Conservation (phyloP, 345 rosid genomes). For the Citrus sinensis region DNA sequence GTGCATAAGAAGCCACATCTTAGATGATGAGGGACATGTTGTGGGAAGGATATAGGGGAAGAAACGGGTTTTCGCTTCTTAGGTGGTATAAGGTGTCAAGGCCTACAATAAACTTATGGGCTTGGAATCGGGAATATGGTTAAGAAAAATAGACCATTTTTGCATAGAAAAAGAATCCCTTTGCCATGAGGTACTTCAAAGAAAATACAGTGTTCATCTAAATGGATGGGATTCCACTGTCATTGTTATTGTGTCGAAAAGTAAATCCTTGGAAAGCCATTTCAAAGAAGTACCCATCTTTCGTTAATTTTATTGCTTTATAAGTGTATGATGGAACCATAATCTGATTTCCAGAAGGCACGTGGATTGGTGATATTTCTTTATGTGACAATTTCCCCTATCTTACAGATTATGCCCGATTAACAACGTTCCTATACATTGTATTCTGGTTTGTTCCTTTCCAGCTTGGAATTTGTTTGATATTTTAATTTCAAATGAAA, state of each 20-base stretch:
- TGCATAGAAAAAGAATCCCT: neutral
- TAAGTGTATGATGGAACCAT: neutral
- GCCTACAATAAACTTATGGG: neutral
- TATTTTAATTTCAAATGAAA: too few species aligned
- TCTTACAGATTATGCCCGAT: neutral
- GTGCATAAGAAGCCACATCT: neutral
- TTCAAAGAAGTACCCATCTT: neutral
- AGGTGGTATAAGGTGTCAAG: neutral
- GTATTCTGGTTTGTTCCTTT: too few species aligned
- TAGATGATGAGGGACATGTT: neutral
- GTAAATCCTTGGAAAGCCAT: neutral
- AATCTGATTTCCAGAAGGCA: neutral
- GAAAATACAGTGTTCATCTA: neutral
- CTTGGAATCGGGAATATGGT: neutral
- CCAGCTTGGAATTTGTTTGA: too few species aligned
- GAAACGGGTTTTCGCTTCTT: neutral
- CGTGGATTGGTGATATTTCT: neutral
- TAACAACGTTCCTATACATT: neutral
- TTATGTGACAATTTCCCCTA: too few species aligned
- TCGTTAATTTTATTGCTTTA: too few species aligned
- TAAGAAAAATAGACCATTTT: neutral
- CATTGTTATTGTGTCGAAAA: neutral
- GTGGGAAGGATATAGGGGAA: neutral
- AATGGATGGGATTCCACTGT: neutral
- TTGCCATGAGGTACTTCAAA: neutral